phyloP scores from a whole-genome alignment of 768 basidiomycete species.

The Epithele typhae region DNA sequence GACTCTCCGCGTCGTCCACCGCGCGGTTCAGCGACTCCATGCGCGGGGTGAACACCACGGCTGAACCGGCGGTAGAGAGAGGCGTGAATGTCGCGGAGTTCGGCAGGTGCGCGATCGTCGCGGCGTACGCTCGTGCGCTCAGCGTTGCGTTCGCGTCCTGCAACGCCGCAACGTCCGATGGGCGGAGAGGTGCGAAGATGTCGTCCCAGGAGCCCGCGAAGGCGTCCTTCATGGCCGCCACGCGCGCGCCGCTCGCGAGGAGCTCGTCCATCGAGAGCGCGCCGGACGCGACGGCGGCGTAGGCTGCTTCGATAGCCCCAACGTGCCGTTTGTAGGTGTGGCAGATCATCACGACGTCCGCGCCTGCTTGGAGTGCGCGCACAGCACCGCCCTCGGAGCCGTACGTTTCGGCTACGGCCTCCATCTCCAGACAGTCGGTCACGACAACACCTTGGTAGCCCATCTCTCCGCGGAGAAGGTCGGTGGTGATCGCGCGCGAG shows the following conservation, averaged over 20 bases:
- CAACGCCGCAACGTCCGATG: constrained; percentile 16
- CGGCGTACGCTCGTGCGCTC: constrained; percentile 43
- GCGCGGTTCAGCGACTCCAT: constrained; percentile 57
- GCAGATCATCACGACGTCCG: constrained; percentile 74
- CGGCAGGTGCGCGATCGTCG: constrained; percentile 43
- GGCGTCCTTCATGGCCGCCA: constrained; percentile 44
- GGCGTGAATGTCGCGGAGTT: constrained; percentile 36
- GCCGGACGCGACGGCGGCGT: constrained; percentile 44
- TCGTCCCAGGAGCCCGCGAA: constrained; percentile 48
- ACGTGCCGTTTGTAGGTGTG: constrained; percentile 53
- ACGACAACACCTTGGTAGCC: constrained; percentile 57
- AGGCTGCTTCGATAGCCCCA: constrained; percentile 49
- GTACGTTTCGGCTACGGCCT: constrained; percentile 51
- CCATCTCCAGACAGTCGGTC: constrained; percentile 78
- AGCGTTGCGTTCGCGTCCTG: constrained; percentile 38
- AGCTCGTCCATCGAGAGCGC: constrained; percentile 36
- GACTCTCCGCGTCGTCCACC: constrained; percentile 52
- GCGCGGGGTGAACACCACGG: constrained; percentile 49
- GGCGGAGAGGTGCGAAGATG: constrained; percentile 21
- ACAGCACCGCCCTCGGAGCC: constrained; percentile 54
- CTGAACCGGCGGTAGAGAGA: constrained; percentile 17
- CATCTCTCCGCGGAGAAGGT: constrained; percentile 46
- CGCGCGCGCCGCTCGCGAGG: constrained; percentile 38
- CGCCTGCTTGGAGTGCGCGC: constrained; percentile 54
- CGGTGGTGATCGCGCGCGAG: constrained; percentile 47